Percentiles rank a stretch among this genome's conserved stretches.
Evolutionary conservation across 169 alveolate genomes (phyloP).

Genomic region (Amoebophrya sp.): DNA sequence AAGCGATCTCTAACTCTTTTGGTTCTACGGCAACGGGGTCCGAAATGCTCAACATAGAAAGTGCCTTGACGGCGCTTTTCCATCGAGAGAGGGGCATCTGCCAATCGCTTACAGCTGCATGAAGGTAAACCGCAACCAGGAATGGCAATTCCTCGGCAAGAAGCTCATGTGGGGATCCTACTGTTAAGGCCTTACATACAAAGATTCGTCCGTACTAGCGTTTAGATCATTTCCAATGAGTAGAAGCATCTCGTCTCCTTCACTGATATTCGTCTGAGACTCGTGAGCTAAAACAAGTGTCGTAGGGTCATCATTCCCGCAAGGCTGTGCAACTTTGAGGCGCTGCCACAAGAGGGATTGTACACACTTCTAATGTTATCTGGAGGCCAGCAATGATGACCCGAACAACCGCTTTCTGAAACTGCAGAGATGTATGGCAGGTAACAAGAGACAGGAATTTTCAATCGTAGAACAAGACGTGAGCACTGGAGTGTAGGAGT

Average conservation of each 20-base stretch:
- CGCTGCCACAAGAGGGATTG: too few species aligned
- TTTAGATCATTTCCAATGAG: too few species aligned
- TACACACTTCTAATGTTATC: too few species aligned
- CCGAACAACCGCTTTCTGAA: neutral
- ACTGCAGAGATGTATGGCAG: neutral
- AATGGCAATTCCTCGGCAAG: neutral
- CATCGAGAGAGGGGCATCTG: neutral
- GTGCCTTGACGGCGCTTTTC: neutral
- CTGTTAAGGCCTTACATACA: too few species aligned
- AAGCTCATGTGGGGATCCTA: neutral
- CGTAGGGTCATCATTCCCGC: too few species aligned
- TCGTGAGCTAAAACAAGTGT: too few species aligned
- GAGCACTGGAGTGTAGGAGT: too few species aligned
- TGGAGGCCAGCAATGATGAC: neutral
- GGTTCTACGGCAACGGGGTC: neutral
- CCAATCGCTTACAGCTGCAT: neutral
- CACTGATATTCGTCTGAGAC: too few species aligned
- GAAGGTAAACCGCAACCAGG: conserved; percentile 10
- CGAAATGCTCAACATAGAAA: neutral
- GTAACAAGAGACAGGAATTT: neutral
- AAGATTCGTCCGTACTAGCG: too few species aligned
- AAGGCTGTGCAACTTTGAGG: too few species aligned
- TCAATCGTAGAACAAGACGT: neutral
- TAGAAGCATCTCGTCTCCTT: too few species aligned
- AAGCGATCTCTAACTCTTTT: too few species aligned